Percentiles rank a stretch among this genome's conserved stretches.
Conservation (phyloP, 192 early-diverging fungal species). For the Entomortierella chlamydospora region DNA sequence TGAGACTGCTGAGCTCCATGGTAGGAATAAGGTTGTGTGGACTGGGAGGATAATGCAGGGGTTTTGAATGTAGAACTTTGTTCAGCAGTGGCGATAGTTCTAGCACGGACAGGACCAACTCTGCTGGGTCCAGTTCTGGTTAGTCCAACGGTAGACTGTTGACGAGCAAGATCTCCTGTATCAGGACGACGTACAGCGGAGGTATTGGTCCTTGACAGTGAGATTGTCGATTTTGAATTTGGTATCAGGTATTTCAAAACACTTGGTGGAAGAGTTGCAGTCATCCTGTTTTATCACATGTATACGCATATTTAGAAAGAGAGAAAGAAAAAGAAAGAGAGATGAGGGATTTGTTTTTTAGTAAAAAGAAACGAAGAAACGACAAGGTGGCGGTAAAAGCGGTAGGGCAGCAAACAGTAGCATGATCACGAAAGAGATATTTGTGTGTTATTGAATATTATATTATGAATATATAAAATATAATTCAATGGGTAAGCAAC, state of each 20-base stretch:
- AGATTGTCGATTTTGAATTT: constrained; percentile 22
- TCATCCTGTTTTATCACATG: constrained; percentile 7
- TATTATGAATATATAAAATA: too few relatives aligned
- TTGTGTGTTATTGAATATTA: too few relatives aligned
- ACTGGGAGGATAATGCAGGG: background rate
- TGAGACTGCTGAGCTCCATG: constrained; percentile 5
- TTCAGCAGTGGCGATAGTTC: constrained; percentile 23
- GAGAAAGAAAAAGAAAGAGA: background rate
- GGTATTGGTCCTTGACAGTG: constrained; percentile 4
- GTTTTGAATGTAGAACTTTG: constrained; percentile 25
- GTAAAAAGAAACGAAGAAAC: background rate
- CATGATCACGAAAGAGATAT: background rate
- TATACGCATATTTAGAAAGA: background rate
- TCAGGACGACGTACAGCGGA: constrained; percentile 9
- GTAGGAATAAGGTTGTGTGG: constrained; percentile 28
- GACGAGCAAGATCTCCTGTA: constrained; percentile 24
- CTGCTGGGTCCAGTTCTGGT: constrained; percentile 34
- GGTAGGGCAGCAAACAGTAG: background rate
- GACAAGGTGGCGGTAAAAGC: background rate
- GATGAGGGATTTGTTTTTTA: background rate
- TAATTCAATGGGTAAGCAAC: too few relatives aligned
- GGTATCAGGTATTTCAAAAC: constrained; percentile 50
- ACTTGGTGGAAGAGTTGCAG: constrained; percentile 31
- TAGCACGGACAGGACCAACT: constrained; percentile 40
- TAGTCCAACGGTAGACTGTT: constrained; percentile 17